Evolutionary conservation across 2,329 filamentous ascomycete species (phyloP).

Genomic region (Diplodia seriata): DNA sequence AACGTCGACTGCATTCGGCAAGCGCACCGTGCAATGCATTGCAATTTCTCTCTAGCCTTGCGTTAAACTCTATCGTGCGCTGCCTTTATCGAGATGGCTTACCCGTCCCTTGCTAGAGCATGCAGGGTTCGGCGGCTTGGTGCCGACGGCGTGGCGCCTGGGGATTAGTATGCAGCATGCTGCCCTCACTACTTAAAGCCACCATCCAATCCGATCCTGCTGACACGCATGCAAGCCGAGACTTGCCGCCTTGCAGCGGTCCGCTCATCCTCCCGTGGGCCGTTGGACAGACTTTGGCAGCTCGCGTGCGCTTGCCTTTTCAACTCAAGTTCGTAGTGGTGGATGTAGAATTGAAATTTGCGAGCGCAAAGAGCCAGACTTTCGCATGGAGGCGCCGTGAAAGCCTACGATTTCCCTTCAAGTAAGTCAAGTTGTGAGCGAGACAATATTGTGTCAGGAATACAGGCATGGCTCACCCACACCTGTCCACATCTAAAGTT

Average conservation of each 20-base stretch:
- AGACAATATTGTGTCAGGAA: too few relatives aligned
- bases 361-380: too few relatives aligned
- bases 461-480: too few relatives aligned
- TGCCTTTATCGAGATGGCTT: neutral
- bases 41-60: neutral
- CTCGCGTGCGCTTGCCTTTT: neutral
- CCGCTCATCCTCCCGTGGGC: neutral
- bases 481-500: too few relatives aligned
- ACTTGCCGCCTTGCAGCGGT: constrained; percentile 1
- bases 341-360: too few relatives aligned
- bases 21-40: neutral
- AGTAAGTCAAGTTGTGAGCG: too few relatives aligned
- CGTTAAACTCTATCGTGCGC: neutral
- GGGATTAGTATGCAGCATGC: neutral
- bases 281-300: neutral
- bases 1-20: neutral
- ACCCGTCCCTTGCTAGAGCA: neutral
- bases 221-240: constrained; percentile 2
- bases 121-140: constrained; percentile 4
- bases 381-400: too few relatives aligned
- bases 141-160: constrained; percentile 5
- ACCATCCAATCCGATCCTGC: neutral
- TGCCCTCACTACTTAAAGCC: neutral
- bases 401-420: too few relatives aligned
- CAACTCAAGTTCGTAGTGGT: neutral